A percentile compares a stretch with the other conserved stretches of the same genome.
These are phyloP conservation scores for Macaranga tanarius DNA, from an alignment of 441 rosid species.

Conservation along the genomic window DNA sequence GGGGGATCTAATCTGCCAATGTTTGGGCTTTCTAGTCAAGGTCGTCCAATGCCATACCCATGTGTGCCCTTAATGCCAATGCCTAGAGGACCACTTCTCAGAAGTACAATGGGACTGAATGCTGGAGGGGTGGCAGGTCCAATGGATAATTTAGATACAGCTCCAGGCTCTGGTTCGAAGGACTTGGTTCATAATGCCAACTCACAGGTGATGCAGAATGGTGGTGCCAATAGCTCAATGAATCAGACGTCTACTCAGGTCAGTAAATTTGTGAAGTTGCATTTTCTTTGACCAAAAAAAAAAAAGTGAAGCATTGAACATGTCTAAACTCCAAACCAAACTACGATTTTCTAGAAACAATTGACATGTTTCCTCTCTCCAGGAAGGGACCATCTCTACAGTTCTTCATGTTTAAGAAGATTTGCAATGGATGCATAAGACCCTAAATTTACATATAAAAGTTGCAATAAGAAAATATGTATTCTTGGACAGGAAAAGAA, in stretches of 20 bases:
- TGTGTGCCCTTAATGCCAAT: constrained; percentile 39
- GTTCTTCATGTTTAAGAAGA: not conserved
- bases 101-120: constrained; percentile 37
- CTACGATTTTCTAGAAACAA: constrained; percentile 2
- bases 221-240: constrained; percentile 29
- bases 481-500: too few relatives aligned
- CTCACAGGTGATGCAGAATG: constrained; percentile 36
- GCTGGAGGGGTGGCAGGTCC: constrained; percentile 30
- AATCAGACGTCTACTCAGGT: constrained; percentile 56
- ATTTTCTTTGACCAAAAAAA: constrained; percentile 26
- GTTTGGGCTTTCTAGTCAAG: constrained; percentile 52
- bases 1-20: constrained; percentile 47
- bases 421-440: not conserved
- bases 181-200: constrained; percentile 38
- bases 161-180: constrained; percentile 40
- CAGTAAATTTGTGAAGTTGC: constrained; percentile 31
- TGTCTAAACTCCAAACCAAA: constrained; percentile 9
- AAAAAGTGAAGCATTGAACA: constrained; percentile 4
- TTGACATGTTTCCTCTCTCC: not conserved
- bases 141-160: constrained; percentile 41
- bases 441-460: not conserved
- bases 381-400: not conserved
- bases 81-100: constrained; percentile 48
- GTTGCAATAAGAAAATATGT: not conserved
- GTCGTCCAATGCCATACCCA: constrained; percentile 47